Conservation (phyloP, 2,329 filamentous ascomycete genomes). For the Hyphodiscus sp. region DNA sequence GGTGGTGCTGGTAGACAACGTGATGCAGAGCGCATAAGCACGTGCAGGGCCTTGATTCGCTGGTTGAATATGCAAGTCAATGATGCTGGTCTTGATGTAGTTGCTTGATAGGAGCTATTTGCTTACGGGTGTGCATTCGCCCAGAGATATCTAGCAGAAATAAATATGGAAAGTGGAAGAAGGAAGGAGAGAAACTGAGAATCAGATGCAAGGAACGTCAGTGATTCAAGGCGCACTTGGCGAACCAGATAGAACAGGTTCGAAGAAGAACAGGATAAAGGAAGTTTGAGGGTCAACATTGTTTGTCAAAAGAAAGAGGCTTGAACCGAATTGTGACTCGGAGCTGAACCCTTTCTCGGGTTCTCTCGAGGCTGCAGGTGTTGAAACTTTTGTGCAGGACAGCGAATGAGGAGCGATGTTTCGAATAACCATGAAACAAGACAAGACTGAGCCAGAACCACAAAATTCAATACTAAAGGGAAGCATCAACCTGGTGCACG, state of each 20-base stretch:
- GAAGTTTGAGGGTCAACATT: no score
- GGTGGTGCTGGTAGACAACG: background rate
- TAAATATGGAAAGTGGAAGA: background rate
- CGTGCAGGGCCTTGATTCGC: constrained; percentile 7
- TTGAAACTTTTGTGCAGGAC: background rate
- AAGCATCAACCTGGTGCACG: background rate
- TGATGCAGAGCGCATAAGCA: constrained; percentile 1
- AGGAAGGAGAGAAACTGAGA: background rate
- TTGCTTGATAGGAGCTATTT: background rate
- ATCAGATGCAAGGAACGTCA: background rate
- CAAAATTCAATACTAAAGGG: background rate
- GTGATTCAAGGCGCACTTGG: background rate
- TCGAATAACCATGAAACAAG: background rate
- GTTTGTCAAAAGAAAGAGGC: background rate
- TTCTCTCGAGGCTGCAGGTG: background rate
- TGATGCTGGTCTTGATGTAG: background rate
- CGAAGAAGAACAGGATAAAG: background rate
- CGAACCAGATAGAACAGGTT: background rate
- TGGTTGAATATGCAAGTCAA: background rate
- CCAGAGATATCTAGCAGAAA: background rate
- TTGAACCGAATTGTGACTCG: background rate
- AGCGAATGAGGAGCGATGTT: background rate
- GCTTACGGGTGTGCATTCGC: background rate
- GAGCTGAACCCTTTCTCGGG: no score
- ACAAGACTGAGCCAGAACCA: background rate